phyloP scores from a whole-genome alignment of 2,329 filamentous ascomycete genomes.

The Ceratocystis ficicola region DNA sequence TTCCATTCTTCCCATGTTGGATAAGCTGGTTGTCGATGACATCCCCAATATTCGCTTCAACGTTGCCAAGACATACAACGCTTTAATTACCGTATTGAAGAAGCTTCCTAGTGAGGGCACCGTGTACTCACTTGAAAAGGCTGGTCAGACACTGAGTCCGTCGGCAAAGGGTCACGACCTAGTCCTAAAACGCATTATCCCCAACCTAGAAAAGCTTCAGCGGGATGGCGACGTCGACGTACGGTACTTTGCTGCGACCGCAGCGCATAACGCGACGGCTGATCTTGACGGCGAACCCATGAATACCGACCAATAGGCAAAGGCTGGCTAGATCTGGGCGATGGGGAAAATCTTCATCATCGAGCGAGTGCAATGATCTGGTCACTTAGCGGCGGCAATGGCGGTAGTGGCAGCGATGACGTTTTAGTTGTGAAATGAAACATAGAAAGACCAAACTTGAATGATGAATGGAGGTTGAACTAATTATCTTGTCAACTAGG shows the following conservation, averaged over 20 bases:
- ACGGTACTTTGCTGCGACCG: constrained; percentile 90
- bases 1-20: constrained; percentile 89
- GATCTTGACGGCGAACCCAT: constrained; percentile 41
- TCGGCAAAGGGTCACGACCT: constrained; percentile 65
- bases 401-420: neutral
- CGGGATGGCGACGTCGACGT: constrained; percentile 97
- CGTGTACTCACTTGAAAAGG: constrained; percentile 72
- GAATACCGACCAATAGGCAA: constrained; percentile 52
- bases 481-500: neutral
- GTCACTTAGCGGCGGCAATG: constrained; percentile 13
- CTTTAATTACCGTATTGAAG: constrained; percentile 82
- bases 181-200: constrained; percentile 75
- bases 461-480: constrained; percentile 11
- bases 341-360: neutral
- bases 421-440: constrained; percentile 9
- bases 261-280: constrained; percentile 49
- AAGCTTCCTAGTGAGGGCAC: constrained; percentile 82
- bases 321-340: neutral
- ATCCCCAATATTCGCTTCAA: constrained; percentile 99
- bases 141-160: constrained; percentile 47
- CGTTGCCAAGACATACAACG: constrained; percentile 91
- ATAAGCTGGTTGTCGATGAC: constrained; percentile 83
- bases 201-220: constrained; percentile 87
- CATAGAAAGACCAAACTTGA: constrained; percentile 9
- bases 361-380: constrained; percentile 27